Evolutionary conservation across 768 basidiomycete species (phyloP).

Genomic region (Roridomyces roridus): DNA sequence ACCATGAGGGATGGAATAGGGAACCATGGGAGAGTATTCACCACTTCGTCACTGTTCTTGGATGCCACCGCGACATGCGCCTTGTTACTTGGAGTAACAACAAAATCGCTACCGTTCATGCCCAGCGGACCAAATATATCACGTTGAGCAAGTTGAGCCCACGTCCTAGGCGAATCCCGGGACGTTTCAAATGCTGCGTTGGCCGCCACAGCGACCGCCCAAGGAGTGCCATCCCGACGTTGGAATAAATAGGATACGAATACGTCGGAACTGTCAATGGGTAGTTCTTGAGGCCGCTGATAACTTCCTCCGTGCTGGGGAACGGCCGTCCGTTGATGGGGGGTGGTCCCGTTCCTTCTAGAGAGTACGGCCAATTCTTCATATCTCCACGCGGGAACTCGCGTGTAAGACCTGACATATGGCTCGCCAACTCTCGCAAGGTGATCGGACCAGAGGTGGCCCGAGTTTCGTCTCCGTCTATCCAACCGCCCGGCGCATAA

Average conservation of each 20-base stretch:
- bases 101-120: conserved; percentile 29
- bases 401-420: conserved; percentile 35
- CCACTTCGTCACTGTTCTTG: conserved; percentile 19
- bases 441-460: conserved; percentile 24
- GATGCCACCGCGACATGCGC: conserved; percentile 25
- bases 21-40: neutral
- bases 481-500: conserved; percentile 17
- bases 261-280: conserved; percentile 30
- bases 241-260: conserved; percentile 35
- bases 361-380: conserved; percentile 30
- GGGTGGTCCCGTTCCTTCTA: conserved; percentile 28
- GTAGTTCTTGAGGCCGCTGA: conserved; percentile 24
- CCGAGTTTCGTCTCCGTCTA: neutral
- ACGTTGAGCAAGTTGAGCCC: conserved; percentile 24
- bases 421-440: conserved; percentile 29
- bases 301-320: conserved; percentile 21
- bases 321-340: conserved; percentile 28
- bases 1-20: neutral
- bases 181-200: conserved; percentile 19
- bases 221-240: conserved; percentile 32
- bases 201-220: conserved; percentile 30
- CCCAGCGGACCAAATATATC: conserved; percentile 34
- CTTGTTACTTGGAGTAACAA: conserved; percentile 23
- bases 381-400: conserved; percentile 31
- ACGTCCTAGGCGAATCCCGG: conserved; percentile 14